Evolutionary conservation across 345 rosid species (phyloP).

Genomic region (Trapa bicornis): DNA sequence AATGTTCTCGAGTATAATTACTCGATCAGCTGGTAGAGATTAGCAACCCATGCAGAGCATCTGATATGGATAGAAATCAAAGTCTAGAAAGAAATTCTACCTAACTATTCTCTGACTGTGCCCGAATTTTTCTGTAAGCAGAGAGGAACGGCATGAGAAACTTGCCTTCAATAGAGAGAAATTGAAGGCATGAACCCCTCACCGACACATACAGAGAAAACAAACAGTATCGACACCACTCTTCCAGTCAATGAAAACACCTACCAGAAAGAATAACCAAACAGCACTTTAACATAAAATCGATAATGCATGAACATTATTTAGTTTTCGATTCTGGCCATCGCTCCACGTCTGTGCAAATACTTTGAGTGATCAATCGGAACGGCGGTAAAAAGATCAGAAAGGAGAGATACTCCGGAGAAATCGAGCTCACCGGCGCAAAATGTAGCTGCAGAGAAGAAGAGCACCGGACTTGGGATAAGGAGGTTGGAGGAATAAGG

Average conservation of each 20-base stretch:
- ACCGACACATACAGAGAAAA: background rate
- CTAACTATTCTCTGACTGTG: background rate
- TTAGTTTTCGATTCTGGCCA: no score
- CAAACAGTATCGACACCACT: background rate
- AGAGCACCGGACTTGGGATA: background rate
- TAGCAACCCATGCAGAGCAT: background rate
- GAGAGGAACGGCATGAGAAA: background rate
- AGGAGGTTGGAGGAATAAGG: background rate
- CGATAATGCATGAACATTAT: background rate
- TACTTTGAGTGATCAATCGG: no score
- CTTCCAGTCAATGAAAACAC: background rate
- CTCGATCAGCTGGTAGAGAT: background rate
- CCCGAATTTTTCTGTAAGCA: no score
- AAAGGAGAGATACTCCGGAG: background rate
- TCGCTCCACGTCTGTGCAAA: no score
- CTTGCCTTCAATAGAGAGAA: background rate
- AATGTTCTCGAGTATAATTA: background rate
- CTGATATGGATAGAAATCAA: background rate
- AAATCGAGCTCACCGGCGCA: constrained; percentile 8
- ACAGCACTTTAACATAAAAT: background rate
- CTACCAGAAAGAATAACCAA: background rate
- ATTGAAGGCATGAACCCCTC: background rate
- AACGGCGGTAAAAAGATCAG: background rate
- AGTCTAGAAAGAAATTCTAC: background rate
- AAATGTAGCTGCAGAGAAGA: background rate